Conservation (phyloP, 108 stramenopile species). For the Epithemia pelagica region DNA sequence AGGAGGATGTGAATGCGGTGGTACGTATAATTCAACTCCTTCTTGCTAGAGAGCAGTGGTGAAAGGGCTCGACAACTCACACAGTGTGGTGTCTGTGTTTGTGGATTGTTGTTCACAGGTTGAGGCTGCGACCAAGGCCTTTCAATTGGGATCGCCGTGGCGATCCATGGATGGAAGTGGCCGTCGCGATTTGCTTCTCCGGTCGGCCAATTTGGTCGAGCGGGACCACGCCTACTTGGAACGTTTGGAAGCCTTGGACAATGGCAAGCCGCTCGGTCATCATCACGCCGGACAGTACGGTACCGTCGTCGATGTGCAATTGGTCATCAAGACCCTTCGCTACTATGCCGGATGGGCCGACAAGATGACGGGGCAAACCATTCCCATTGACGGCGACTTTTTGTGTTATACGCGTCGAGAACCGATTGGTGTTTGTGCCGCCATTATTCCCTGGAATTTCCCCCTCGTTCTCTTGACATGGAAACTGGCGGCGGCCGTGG, state of each 20-base stretch:
- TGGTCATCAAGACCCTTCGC: constrained; percentile 35
- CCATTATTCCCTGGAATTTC: constrained; percentile 97
- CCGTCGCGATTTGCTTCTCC: constrained; percentile 24
- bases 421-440: constrained; percentile 55
- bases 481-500: constrained; percentile 86
- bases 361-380: constrained; percentile 31
- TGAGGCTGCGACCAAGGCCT: constrained; percentile 26
- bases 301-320: constrained; percentile 29
- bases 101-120: constrained; percentile 11
- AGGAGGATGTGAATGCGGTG: constrained; percentile 24
- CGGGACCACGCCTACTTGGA: constrained; percentile 21
- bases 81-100: background rate
- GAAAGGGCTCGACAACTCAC: too few relatives aligned
- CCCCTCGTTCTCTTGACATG: constrained; percentile 85
- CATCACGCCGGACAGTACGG: constrained; percentile 12
- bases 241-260: constrained; percentile 16
- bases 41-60: background rate
- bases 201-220: constrained; percentile 34
- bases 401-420: constrained; percentile 16
- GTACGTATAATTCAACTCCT: constrained; percentile 10
- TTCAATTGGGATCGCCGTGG: constrained; percentile 30
- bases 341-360: constrained; percentile 57
- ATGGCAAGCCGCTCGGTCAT: constrained; percentile 21
- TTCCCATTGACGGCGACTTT: constrained; percentile 31
- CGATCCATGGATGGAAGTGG: constrained; percentile 20